Evolutionary conservation across 768 basidiomycete genomes (phyloP).

Genomic region (Tricholoma saponaceum): DNA sequence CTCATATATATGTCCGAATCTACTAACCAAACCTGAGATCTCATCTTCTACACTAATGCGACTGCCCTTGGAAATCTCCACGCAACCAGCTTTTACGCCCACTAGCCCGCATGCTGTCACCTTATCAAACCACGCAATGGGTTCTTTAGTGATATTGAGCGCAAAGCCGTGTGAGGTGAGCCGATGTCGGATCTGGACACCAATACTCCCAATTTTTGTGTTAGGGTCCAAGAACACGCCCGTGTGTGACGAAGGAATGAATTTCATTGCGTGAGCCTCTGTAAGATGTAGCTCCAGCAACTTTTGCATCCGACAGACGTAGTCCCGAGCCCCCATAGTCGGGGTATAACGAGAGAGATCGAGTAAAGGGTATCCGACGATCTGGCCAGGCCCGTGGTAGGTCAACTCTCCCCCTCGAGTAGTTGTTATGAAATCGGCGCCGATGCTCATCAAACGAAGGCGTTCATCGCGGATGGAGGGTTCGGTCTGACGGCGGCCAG

Average conservation of each 20-base stretch:
- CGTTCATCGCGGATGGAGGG: conserved; percentile 55
- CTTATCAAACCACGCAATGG: conserved; percentile 78
- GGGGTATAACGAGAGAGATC: conserved; percentile 83
- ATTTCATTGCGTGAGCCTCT: conserved; percentile 53
- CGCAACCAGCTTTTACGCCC: conserved; percentile 75
- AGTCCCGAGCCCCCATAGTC: conserved; percentile 67
- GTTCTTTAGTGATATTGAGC: conserved; percentile 82
- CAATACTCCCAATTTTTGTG: conserved; percentile 92
- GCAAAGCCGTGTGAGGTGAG: conserved; percentile 95
- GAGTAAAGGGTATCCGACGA: conserved; percentile 92
- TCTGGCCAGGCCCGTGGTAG: conserved; percentile 96
- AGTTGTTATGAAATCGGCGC: conserved; percentile 84
- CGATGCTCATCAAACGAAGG: conserved; percentile 61
- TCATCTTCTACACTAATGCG: conserved; percentile 43
- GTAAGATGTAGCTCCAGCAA: conserved; percentile 61
- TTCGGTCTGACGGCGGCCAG: conserved; percentile 82
- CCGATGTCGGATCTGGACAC: conserved; percentile 92
- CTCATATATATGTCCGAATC: conserved; percentile 44
- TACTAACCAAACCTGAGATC: conserved; percentile 43
- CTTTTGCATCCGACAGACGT: conserved; percentile 80
- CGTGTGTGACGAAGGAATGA: conserved; percentile 71
- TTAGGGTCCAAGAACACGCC: conserved; percentile 82
- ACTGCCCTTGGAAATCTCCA: conserved; percentile 43
- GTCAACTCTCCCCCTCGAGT: conserved; percentile 91
- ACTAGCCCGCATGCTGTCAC: conserved; percentile 90